Base-by-base conservation (phyloP, 371 early-diverging fungal species). In the Mucor piriformis region DNA sequence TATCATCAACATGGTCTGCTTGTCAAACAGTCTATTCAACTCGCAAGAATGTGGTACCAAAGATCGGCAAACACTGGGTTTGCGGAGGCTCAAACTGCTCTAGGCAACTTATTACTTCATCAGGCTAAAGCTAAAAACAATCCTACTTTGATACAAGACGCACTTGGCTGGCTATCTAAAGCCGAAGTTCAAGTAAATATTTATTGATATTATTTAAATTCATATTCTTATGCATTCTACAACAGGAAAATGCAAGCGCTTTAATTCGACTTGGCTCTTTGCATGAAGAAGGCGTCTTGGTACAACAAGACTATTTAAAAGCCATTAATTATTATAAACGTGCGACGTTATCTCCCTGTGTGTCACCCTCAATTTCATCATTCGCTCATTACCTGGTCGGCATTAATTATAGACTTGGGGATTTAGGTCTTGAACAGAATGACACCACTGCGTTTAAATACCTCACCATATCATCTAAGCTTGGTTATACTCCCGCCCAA, bases 361-460 rank as follows among this genome's bases (percentile, higher is more conserved):
- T 34, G 3, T 53, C 56, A 7, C 20, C 51, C 6, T 42, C 34
- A 1, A 37, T 60, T 2, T 43, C 50, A 11, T 44, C 70, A 6
- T 20, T 61, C 2, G 74, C 71, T 3, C 72, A 77, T 23, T 69
- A 69, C 42, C 37, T 67, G n/a, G 40, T 77, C 0, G 77, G 72
- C 21, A 58, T 66, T 13, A 67, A 64, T 35, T 72, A 77, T 23
- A 57, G 61, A n/a, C n/a, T 60, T 12, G 61, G 62, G 4, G 58
- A 63, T 7, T 49, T 64, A 11, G 73, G 73, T 10, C 51, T 64
- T 10, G 23, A 34, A 15, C 61, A 58, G 24, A 57, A 76, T 50
- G 13, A 43, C 10, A 12, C 34, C 21, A 16, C 52, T 12, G 79
- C 79, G 6, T 16, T 69, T 10, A 24, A 50, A 1, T 69, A 70